Evolutionary conservation across 345 rosid species (phyloP).

Genomic region (Bruguiera sexangula): DNA sequence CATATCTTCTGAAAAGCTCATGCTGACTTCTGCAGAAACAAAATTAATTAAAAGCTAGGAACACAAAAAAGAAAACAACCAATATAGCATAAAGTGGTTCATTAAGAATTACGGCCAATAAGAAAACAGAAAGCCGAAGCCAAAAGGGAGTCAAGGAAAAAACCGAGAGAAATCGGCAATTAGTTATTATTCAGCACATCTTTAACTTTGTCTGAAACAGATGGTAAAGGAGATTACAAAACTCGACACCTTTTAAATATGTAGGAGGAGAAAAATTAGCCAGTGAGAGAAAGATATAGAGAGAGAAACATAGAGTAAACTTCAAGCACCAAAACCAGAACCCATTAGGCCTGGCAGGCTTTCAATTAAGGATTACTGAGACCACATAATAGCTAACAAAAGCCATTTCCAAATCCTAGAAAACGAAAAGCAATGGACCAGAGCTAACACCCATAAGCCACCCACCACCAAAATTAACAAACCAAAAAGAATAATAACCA

Average conservation of each 20-base stretch:
- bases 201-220: background rate
- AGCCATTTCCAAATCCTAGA: conserved; percentile 15
- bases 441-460: background rate
- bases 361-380: conserved; percentile 10
- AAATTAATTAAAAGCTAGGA: conserved; percentile 1
- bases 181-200: background rate
- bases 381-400: conserved; percentile 14
- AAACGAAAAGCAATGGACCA: background rate
- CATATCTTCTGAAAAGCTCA: conserved; percentile 68
- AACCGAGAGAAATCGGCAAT: background rate
- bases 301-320: conserved; percentile 7
- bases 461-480: conserved; percentile 5
- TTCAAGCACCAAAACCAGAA: conserved; percentile 23
- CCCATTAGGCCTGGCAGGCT: background rate
- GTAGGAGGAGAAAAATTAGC: background rate
- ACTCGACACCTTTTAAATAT: no score
- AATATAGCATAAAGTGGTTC: conserved; percentile 15
- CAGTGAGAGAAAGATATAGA: conserved; percentile 4
- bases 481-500: background rate
- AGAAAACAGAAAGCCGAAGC: conserved; percentile 13
- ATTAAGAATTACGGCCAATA: conserved; percentile 22
- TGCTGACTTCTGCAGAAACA: conserved; percentile 45
- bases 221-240: background rate
- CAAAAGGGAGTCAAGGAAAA: background rate
- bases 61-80: conserved; percentile 4